Evolutionary conservation across 495 filamentous ascomycete genomes (phyloP), one percentile per base, ranked within the genome.

Genomic region (Penicillium verhagenii): DNA sequence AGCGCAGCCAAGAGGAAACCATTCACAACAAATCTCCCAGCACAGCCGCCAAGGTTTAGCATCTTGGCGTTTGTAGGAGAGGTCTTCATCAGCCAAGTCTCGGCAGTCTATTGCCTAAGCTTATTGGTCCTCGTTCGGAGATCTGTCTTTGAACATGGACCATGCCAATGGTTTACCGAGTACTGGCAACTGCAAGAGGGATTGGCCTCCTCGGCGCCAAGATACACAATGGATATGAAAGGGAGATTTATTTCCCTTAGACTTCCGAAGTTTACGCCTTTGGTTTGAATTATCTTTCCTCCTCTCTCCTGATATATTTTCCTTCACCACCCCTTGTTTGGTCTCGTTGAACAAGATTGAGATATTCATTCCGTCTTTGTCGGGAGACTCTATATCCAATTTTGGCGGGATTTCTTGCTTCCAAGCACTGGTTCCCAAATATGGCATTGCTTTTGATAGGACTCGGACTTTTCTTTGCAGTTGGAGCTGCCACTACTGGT

Each of bases 1-100:
- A 58, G 56, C 37, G 2, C 10, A 39, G 56, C 56, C 56, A 58
- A 58, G 56, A 25, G 21, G 26, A 42, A 44, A 19, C 45, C 21
- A 28, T 54, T 46, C 23, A 39, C 28, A 37, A 37, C 53, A 35
- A 20, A 29, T 54, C 56, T 20, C 46, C 40, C 38, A 19, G 35
- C 26, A 38, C 9, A 53, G 38, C 24, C 33, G 24, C 49, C 42
- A 25, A 20, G 23, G 13, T 44, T n/a, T n/a, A n/a, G 44, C 7
- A 16, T 19, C 23, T 45, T 54, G n/a, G 23, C 8, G 35, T 13
- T 40, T 16, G 24, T 45, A 21, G 16, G 18, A 21, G 38, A 42
- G n/a, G 10, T 13, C 18, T 10, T 2, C 2, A 3, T 50, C 35
- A 4, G 14, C 14, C 38, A 20, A 4, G 23, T 24, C 42, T 16